Base-by-base conservation (phyloP, 495 filamentous ascomycete species). In the Penicillium bialowiezense region DNA sequence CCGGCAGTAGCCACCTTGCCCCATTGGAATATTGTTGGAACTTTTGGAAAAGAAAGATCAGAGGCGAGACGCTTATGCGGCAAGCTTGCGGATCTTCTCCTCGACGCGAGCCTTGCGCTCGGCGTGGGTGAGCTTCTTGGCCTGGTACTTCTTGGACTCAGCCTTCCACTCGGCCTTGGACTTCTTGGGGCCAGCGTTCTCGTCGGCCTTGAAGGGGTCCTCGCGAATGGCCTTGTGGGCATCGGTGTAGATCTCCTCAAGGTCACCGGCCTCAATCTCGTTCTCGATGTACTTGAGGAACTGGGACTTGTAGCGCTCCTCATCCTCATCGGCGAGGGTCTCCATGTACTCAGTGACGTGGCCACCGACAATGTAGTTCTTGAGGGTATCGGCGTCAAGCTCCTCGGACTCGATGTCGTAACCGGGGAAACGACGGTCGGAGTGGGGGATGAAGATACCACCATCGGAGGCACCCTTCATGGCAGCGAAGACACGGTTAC, bases 331-430 rank as follows among this genome's bases (percentile, higher is more conserved):
- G 70, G 95, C 95, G 58, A 99, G 88, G 35, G 85, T 92, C 87
- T 99, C 93, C 93, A 99, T 99, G 82, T 97, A 99, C 84, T 99
- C 93, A 53, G 91, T 89, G 56, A 99, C 87, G 83, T 99, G 93
- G 42, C 93, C 91, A 69, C 83, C 95, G 69, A 90, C 88, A 83
- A 99, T 99, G 86, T 99, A 97, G 81, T 92, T 96, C 81, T 91
- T 88, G 65, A 99, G 86, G 52, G 82, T 87, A 70, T 99, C 93
- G 60, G 91, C 84, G 59, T 99, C 93, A 62, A 99, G 89, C 81
- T 97, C 92, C 82, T 99, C 90, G 62, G 75, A 71, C 80, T 99
- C 93, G 26, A 96, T 87, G 68, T 99, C 93, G 85, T 76, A 99
- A 67, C 93, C 93, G 65, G 93, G 93, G 88, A 97, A 99, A 64